phyloP scores from a whole-genome alignment of 352 stramenopile species.

The Phytophthora multivora region DNA sequence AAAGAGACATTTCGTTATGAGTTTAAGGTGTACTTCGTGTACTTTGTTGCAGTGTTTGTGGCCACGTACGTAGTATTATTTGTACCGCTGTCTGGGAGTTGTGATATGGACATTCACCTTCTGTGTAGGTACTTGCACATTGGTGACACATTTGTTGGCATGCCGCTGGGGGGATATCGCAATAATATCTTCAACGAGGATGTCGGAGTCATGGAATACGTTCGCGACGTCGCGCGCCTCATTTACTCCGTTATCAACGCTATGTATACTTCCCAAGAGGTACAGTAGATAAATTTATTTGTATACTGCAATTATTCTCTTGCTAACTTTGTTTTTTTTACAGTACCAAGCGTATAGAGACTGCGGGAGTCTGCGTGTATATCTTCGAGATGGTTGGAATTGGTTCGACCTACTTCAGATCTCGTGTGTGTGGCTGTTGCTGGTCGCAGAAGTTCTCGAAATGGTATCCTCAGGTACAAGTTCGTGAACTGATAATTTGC shows the following conservation, averaged over 20 bases:
- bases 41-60: conserved; percentile 76
- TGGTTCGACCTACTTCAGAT: conserved; percentile 82
- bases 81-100: not conserved
- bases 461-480: conserved; percentile 33
- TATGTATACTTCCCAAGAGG: conserved; percentile 72
- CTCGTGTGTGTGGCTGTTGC: conserved; percentile 67
- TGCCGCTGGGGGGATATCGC: conserved; percentile 76
- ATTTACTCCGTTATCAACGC: conserved; percentile 73
- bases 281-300: conserved; percentile 24
- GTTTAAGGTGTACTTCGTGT: conserved; percentile 81
- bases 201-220: conserved; percentile 50
- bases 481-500: too few species aligned
- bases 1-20: conserved; percentile 68
- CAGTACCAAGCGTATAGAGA: conserved; percentile 53
- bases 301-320: not conserved
- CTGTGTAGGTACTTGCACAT: conserved; percentile 69
- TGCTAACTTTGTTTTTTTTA: not conserved
- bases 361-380: conserved; percentile 54
- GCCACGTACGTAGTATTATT: conserved; percentile 53
- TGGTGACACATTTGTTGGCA: conserved; percentile 69
- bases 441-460: conserved; percentile 55
- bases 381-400: conserved; percentile 79
- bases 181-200: conserved; percentile 53
- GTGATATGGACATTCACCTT: not conserved
- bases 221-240: conserved; percentile 57